Conservation (phyloP, 345 rosid species). For the Moricandia arvensis region DNA sequence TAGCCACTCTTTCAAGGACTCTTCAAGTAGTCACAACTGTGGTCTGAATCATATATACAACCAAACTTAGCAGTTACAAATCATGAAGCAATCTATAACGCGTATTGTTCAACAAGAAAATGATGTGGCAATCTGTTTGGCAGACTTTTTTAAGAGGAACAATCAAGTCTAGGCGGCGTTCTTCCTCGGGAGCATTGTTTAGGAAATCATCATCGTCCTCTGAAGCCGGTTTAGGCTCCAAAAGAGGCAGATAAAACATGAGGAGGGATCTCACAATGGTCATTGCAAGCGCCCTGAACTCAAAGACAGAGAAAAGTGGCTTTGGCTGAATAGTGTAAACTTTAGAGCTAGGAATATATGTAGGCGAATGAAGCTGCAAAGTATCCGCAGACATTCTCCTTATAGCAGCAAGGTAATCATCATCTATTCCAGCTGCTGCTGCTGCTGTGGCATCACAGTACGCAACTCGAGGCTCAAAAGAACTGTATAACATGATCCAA, state of each 20-base stretch:
- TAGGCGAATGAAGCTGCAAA: constrained; percentile 46
- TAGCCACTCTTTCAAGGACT: constrained; percentile 79
- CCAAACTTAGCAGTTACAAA: neutral
- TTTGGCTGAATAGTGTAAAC: constrained; percentile 67
- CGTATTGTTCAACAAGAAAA: constrained; percentile 38
- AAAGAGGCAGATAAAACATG: constrained; percentile 77
- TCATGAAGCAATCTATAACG: constrained; percentile 3
- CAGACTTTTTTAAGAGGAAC: constrained; percentile 83
- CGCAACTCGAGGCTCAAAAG: constrained; percentile 59
- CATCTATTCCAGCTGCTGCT: constrained; percentile 52
- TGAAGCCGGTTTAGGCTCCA: constrained; percentile 59
- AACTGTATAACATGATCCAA: constrained; percentile 37
- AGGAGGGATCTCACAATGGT: constrained; percentile 84
- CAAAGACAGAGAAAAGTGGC: constrained; percentile 82
- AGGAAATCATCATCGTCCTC: constrained; percentile 76
- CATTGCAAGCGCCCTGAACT: constrained; percentile 67
- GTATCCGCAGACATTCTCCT: constrained; percentile 42
- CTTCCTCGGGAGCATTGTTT: constrained; percentile 50
- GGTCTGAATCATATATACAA: constrained; percentile 51
- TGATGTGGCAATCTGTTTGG: constrained; percentile 80
- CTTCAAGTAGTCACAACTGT: constrained; percentile 85
- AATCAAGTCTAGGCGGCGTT: constrained; percentile 55
- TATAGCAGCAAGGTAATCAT: constrained; percentile 49
- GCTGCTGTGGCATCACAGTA: constrained; percentile 61
- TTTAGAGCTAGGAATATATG: constrained; percentile 50